These are phyloP conservation scores for Jasminum sambac DNA, from an alignment of 257 asterid species.

Conservation along the genomic window DNA sequence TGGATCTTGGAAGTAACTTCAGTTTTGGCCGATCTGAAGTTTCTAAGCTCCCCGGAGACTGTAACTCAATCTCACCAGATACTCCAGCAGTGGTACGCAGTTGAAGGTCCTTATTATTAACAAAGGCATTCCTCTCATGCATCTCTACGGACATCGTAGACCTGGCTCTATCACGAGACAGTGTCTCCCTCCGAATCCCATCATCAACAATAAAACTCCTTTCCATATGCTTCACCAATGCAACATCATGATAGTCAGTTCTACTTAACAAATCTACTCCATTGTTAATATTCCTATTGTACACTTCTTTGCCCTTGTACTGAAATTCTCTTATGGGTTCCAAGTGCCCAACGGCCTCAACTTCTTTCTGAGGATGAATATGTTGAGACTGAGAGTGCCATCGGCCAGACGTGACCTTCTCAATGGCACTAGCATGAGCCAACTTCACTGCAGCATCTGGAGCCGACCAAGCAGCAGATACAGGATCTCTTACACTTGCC, in stretches of 20 bases:
- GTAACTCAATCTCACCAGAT: constrained; percentile 43
- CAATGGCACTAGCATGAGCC: constrained; percentile 94
- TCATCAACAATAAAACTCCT: constrained; percentile 52
- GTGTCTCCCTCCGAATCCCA: constrained; percentile 42
- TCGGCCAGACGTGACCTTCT: constrained; percentile 89
- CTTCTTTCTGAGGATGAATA: constrained; percentile 45
- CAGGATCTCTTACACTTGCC: constrained; percentile 47
- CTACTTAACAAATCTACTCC: constrained; percentile 35
- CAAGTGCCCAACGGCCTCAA: constrained; percentile 39
- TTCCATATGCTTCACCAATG: constrained; percentile 43
- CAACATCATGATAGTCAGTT: constrained; percentile 36
- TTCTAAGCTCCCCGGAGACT: constrained; percentile 48
- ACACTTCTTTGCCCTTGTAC: constrained; percentile 27
- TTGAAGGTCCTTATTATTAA: constrained; percentile 37
- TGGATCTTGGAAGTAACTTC: constrained; percentile 92
- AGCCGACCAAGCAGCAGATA: constrained; percentile 64
- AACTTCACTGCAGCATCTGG: constrained; percentile 71
- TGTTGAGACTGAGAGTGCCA: constrained; percentile 85
- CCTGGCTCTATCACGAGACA: constrained; percentile 43
- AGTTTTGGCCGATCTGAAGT: constrained; percentile 71
- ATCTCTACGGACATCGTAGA: constrained; percentile 41
- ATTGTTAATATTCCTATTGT: constrained; percentile 32
- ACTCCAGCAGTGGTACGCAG: constrained; percentile 30
- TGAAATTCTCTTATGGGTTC: constrained; percentile 41
- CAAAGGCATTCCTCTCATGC: constrained; percentile 40